Base-by-base conservation (phyloP, 2,329 filamentous ascomycete species). In the Hypoxylon sp. region DNA sequence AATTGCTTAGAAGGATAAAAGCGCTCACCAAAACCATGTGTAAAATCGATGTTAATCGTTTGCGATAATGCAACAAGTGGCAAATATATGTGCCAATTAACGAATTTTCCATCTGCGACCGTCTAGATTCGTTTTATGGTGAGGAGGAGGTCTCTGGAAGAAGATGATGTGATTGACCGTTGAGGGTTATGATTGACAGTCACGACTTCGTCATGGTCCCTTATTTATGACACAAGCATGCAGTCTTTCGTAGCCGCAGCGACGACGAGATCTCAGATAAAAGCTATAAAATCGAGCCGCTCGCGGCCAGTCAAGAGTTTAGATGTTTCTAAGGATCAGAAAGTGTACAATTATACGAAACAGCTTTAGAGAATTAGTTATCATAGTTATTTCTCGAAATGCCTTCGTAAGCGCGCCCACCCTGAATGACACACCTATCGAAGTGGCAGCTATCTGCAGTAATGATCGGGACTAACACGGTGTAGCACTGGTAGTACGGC, bases 191-290 rank as follows among this genome's bases (percentile, higher is more conserved):
- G 53, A 63, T 67, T 55, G 46, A 50, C 24, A 59, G 48, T 62
- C 48, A 62, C 13, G 21, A 35, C 37, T 48, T 51, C 64, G 58
- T 62, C 64, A 62, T 62, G 4, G 6, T 5, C 54, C 53, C 64
- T 57, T 57, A 31, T 62, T 67, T 58, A 62, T 62, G 57, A 62
- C 63, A 66, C 55, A 56, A 66, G 15, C 21, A 13, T 57, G 35
- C 37, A 39, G 51, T 31, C 19, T 31, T 27, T 31, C 17, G 15
- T 10, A 29, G 15, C 17, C 13, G 17, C 17, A 27, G 31, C 47
- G 32, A 32, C 52, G 7, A 44, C 31, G 15, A 53, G 29, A 3
- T 39, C 52, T 17, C 11, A 29, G 17, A 58, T 67, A 46, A 29
- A 44, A 29, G n/a, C 35, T 42, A 37, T 7, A 27, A 55, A 55